Conservation (phyloP, 352 stramenopile species). For the Vaucheria bursata region DNA sequence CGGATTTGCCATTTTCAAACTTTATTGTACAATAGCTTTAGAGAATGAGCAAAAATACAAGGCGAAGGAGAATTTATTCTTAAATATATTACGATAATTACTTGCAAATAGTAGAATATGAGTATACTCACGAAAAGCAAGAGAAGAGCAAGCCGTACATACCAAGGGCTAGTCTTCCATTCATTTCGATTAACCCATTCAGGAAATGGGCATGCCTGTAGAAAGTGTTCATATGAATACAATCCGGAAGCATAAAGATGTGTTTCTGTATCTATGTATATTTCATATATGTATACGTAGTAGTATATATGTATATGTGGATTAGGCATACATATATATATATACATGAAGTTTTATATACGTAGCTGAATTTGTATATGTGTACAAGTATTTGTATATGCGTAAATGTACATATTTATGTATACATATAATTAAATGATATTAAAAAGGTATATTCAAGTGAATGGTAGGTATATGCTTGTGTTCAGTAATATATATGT, state of each 20-base stretch:
- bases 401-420: neutral
- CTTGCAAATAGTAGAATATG: slow-evolving; percentile 1
- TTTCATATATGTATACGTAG: neutral
- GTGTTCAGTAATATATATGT: neutral
- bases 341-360: neutral
- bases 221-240: neutral
- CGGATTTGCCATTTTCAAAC: too few relatives aligned
- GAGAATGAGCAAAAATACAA: neutral
- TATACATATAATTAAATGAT: neutral
- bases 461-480: neutral
- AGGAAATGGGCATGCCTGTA: slow-evolving; percentile 25
- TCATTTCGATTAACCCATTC: slow-evolving; percentile 23
- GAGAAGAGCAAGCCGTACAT: slow-evolving; percentile 31
- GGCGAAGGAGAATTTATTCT: neutral
- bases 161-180: slow-evolving; percentile 38
- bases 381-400: neutral
- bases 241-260: neutral
- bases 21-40: too few relatives aligned
- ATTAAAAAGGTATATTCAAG: neutral
- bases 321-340: neutral
- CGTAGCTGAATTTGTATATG: neutral
- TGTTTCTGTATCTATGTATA: neutral
- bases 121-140: slow-evolving; percentile 30
- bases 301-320: neutral
- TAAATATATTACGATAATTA: neutral